phyloP scores from a whole-genome alignment of 805 yeast genomes.

The Ogataea glucozyma region DNA sequence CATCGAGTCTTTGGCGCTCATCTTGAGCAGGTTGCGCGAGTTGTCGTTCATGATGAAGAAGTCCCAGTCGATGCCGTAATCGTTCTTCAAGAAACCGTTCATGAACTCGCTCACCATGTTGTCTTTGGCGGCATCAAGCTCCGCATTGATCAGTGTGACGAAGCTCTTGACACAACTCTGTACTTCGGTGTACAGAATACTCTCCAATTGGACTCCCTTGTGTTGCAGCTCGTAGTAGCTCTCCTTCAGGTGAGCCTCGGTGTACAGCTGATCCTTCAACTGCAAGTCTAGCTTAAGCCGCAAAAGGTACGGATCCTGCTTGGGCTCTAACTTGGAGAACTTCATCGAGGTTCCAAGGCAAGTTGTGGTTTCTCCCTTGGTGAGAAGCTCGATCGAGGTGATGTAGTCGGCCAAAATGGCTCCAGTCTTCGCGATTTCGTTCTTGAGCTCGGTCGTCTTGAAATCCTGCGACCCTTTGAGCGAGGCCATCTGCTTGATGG shows the following conservation, averaged over 20 bases:
- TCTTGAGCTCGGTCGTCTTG: conserved; percentile 53
- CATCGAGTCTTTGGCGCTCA: conserved; percentile 34
- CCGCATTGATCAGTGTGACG: conserved; percentile 51
- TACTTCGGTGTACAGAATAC: conserved; percentile 61
- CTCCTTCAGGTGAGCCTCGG: conserved; percentile 66
- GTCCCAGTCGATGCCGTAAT: conserved; percentile 70
- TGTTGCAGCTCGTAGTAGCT: conserved; percentile 64
- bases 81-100: conserved; percentile 54
- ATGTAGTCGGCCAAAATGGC: conserved; percentile 50
- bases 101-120: conserved; percentile 55
- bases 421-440: conserved; percentile 65
- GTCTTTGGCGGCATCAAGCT: conserved; percentile 47
- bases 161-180: conserved; percentile 58
- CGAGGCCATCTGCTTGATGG: conserved; percentile 54
- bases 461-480: conserved; percentile 54
- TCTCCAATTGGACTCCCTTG: conserved; percentile 64
- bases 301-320: conserved; percentile 61
- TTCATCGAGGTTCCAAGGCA: conserved; percentile 33
- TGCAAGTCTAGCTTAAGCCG: conserved; percentile 65
- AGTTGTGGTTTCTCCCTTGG: conserved; percentile 37
- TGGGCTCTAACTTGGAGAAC: conserved; percentile 28
- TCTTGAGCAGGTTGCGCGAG: conserved; percentile 42
- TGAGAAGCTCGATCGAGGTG: conserved; percentile 44
- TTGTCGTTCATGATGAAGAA: conserved; percentile 52
- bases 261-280: conserved; percentile 59